Base-by-base conservation (phyloP, 176 grass and related monocot species). In the Hyparrhenia diplandra region DNA sequence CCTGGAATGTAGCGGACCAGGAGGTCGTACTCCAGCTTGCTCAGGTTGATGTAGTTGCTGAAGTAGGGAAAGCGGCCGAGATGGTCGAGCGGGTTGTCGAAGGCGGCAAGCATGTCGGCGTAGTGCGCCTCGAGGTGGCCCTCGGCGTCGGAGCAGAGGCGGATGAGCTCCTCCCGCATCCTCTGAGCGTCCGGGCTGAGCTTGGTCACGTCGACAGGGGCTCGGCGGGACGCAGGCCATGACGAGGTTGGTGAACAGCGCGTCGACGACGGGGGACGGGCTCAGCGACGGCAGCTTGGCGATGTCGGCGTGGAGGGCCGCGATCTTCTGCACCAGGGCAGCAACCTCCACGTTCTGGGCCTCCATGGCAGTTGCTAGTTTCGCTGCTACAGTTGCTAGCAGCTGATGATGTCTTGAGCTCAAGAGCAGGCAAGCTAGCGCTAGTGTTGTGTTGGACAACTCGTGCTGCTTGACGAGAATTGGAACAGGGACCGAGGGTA, bases 51-150 rank as follows among this genome's bases (percentile, higher is more conserved):
- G 66, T 98, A 98, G 83, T 98, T 98, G 61, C 45, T 86, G 36
- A 86, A 93, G 86, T 94, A 98, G 0, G 95, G 95, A 41, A 98
- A 98, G 47, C 85, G 81, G 31, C 3, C 39, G 20, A 98, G 74
- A 59, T 98, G 90, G 27, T 91, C 84, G 47, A 98, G 83, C 12
- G 95, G 95, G 78, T 94, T 93, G 40, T 94, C 92, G 36, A 91
- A 92, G 35, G 42, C 30, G 43, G 80, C 83, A 41, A 98, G 74
- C 73, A 92, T 14, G 69, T 98, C 95, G 16, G 88, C 74, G 83
- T 93, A 94, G 84, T 98, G 90, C 42, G 62, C 83, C 71, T 98
- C 95, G 1, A 94, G 66, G 16, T 86, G 79, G 12, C 95, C 90
- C 69, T 98, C 95, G 5, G 89, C 92, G 24, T 82, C 25, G 60